Evolutionary conservation across 225 moss, liverwort and hornwort genomes (phyloP), one percentile per base, ranked within the genome.

Genomic region (Antitrichia curtipendula): DNA sequence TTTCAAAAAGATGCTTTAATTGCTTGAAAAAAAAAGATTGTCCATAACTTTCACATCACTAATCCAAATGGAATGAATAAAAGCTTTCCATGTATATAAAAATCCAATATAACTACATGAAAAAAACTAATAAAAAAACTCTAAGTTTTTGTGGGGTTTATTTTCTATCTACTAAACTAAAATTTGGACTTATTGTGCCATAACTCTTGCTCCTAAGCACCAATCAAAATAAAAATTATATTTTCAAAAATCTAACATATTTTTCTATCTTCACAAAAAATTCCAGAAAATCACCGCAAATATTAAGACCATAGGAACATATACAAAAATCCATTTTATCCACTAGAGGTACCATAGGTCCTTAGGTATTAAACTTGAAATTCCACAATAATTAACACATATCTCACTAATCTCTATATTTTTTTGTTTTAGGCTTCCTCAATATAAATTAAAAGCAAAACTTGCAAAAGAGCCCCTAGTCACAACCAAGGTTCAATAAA

Each of bases 171-270:
- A 1, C 3, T 0, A 0, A 25, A 4, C 15, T 41, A 41, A 41
- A 25, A 40, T 41, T 70, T 70, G 25, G 25, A 41, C 2, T 41
- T 43, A 16, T 43, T 70, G 8, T 41, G 16, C 27, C 2, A 71
- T 5, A 27, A 9, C 3, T 71, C 23, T 41, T 25, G 1, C 3
- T 16, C 3, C 0, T 0, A 0, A 0, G 3, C 3, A 43, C 0
- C 0, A 1, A 27, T 43, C 27, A 40, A 9, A 41, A 41, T 41
- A 16, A 9, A 40, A 43, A 15, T 27, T 2, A 16, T 27, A 43
- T 27, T 16, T 0, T 1, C 0, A 1, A 0, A 43, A 71, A 71
- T 6, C 16, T 71, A 28, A 6, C 15, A 3, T 43, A 0, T 70
- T 16, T 16, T 43, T 71, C 1, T 28, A 16, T 16, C 28, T 71